Percentiles rank a stretch among this genome's conserved stretches.
phyloP scores from a whole-genome alignment of 1,284 basidiomycete species.

The Xanthoconium separans region DNA sequence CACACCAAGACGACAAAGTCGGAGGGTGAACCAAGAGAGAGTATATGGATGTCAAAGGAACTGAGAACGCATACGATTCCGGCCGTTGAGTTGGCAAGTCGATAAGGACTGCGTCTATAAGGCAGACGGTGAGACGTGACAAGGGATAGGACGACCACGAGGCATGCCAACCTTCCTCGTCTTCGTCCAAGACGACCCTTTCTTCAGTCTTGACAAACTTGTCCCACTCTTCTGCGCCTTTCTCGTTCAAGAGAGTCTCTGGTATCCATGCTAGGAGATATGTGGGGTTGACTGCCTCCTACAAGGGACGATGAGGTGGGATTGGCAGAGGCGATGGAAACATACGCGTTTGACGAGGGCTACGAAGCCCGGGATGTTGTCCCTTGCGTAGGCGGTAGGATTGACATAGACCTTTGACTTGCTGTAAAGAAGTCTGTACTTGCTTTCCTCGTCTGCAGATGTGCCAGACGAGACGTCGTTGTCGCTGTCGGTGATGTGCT shows the following conservation, averaged over 20 bases:
- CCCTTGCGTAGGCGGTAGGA: constrained; percentile 86
- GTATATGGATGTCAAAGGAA: constrained; percentile 87
- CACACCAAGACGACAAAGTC: constrained; percentile 85
- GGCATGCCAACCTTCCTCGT: constrained; percentile 63
- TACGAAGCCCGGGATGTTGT: constrained; percentile 93
- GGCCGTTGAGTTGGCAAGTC: constrained; percentile 74
- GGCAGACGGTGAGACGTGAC: constrained; percentile 6
- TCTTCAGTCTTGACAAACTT: constrained; percentile 84
- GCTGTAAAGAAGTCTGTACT: constrained; percentile 76
- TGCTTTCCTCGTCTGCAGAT: constrained; percentile 52
- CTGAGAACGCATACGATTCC: constrained; percentile 93
- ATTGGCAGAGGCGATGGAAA: constrained; percentile 12
- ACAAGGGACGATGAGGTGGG: constrained; percentile 15
- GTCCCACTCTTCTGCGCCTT: constrained; percentile 75
- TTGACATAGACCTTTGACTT: constrained; percentile 95
- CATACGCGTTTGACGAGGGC: constrained; percentile 81
- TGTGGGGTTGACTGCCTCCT: constrained; percentile 72
- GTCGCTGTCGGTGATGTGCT: constrained; percentile 36
- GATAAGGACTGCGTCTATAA: constrained; percentile 71
- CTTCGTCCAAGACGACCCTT: constrained; percentile 52
- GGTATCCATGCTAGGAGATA: constrained; percentile 87
- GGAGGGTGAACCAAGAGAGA: constrained; percentile 86
- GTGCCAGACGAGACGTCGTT: constrained; percentile 25
- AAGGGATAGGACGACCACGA: neutral
- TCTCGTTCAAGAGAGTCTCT: constrained; percentile 74